Percentiles rank a stretch among this genome's conserved stretches.
phyloP scores from a whole-genome alignment of 2,329 filamentous ascomycete species.

The Penicillium fuscoglaucum region DNA sequence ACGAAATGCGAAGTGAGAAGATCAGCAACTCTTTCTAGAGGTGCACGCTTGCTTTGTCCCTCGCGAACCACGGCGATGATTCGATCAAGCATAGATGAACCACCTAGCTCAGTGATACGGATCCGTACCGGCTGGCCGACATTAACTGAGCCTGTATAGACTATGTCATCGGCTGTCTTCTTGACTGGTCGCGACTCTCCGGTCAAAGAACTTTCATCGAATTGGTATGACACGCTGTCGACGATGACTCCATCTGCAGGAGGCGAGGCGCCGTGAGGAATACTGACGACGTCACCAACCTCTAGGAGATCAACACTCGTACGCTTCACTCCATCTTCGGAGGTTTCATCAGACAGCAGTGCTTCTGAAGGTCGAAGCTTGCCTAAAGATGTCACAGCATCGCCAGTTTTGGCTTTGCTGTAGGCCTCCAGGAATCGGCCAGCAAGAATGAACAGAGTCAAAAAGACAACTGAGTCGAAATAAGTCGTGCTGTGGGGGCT shows the following conservation, averaged over 20 bases:
- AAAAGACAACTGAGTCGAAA: conserved; percentile 89
- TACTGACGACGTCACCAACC: conserved; percentile 69
- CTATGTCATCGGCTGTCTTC: conserved; percentile 44
- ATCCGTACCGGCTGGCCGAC: conserved; percentile 48
- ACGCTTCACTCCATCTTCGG: conserved; percentile 36
- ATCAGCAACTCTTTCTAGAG: conserved; percentile 51
- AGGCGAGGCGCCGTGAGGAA: conserved; percentile 78
- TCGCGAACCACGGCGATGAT: conserved; percentile 52
- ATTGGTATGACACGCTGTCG: conserved; percentile 60
- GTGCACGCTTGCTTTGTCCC: conserved; percentile 51
- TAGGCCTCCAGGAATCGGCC: conserved; percentile 68
- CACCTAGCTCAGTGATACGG: conserved; percentile 46
- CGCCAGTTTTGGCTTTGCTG: conserved; percentile 86
- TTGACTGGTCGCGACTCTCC: conserved; percentile 50
- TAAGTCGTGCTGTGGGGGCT: conserved; percentile 64
- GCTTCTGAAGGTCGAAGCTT: conserved; percentile 77
- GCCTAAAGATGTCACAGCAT: conserved; percentile 77
- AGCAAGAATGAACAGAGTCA: conserved; percentile 81
- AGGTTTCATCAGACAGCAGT: conserved; percentile 50
- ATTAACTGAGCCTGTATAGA: conserved; percentile 52
- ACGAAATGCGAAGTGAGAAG: conserved; percentile 52
- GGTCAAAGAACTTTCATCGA: conserved; percentile 89
- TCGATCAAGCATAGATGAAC: conserved; percentile 52
- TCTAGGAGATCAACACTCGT: conserved; percentile 70
- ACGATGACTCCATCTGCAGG: conserved; percentile 73